These are phyloP conservation scores for Ceratobasidium sp. DNA, from an alignment of 1,284 basidiomycete genomes.

Conservation along the genomic window DNA sequence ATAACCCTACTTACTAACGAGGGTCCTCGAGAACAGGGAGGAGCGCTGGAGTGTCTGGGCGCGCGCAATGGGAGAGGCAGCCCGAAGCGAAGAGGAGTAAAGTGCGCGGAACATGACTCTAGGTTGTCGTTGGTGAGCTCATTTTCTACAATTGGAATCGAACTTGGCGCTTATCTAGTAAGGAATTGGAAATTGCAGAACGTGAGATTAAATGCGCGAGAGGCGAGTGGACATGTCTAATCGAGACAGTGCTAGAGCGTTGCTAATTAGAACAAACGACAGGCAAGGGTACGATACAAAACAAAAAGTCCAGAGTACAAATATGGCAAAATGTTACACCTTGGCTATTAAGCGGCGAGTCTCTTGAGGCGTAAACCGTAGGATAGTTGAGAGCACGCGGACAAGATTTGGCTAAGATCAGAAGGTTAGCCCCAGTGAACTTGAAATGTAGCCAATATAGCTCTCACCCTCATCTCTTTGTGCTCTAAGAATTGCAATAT, in stretches of 20 bases:
- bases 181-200: conserved; percentile 32
- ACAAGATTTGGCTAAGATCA: conserved; percentile 82
- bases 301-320: conserved; percentile 10
- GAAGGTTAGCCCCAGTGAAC: conserved; percentile 44
- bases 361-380: conserved; percentile 95
- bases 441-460: conserved; percentile 21
- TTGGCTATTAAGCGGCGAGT: conserved; percentile 86
- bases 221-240: background rate
- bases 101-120: conserved; percentile 28
- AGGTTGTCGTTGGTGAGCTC: background rate
- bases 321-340: conserved; percentile 58
- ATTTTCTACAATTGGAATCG: background rate
- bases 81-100: conserved; percentile 25
- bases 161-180: conserved; percentile 19
- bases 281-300: background rate
- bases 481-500: conserved; percentile 93
- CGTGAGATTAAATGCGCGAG: conserved; percentile 7
- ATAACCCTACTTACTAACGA: conserved; percentile 39
- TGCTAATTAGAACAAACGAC: conserved; percentile 12
- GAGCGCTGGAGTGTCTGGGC: background rate
- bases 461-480: conserved; percentile 85
- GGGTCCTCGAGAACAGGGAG: conserved; percentile 7
- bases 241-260: background rate
- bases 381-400: conserved; percentile 88
- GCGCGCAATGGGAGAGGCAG: conserved; percentile 8